phyloP scores from a whole-genome alignment of 805 yeast genomes.

The Ogataea zsoltii region DNA sequence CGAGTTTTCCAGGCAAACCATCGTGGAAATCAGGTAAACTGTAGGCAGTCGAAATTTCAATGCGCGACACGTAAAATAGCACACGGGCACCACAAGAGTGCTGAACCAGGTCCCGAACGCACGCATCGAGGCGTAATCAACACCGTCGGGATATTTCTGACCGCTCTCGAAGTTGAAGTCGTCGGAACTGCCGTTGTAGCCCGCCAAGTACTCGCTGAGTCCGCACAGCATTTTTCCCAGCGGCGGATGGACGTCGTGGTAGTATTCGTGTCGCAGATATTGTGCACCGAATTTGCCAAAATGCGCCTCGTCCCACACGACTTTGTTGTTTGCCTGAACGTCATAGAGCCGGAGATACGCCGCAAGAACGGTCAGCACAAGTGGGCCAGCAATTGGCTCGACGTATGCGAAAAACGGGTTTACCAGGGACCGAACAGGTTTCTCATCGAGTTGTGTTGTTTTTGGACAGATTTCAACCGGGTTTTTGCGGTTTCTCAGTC shows the following conservation, averaged over 20 bases:
- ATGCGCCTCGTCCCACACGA: slow-evolving; percentile 91
- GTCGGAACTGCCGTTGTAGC: slow-evolving; percentile 65
- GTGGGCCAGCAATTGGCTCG: slow-evolving; percentile 43
- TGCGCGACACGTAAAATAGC: slow-evolving; percentile 67
- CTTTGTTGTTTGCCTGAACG: slow-evolving; percentile 56
- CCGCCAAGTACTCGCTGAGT: slow-evolving; percentile 80
- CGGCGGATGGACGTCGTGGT: slow-evolving; percentile 98
- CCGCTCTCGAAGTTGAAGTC: slow-evolving; percentile 70
- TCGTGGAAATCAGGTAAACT: slow-evolving; percentile 58
- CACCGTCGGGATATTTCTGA: slow-evolving; percentile 56
- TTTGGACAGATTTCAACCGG: background rate
- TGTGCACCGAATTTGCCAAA: slow-evolving; percentile 95
- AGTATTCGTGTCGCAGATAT: slow-evolving; percentile 83
- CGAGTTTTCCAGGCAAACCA: slow-evolving; percentile 67
- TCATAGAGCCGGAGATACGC: slow-evolving; percentile 59
- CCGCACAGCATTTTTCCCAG: slow-evolving; percentile 93
- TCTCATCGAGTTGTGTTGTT: background rate
- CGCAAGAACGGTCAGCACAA: slow-evolving; percentile 45
- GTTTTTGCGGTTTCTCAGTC: background rate
- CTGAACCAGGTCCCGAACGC: slow-evolving; percentile 70
- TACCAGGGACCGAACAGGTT: no score
- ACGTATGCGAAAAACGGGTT: background rate
- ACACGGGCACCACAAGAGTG: slow-evolving; percentile 65
- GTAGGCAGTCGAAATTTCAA: slow-evolving; percentile 53
- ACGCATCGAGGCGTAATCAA: slow-evolving; percentile 67